These are phyloP conservation scores for Musa balbisiana DNA, from an alignment of 202 grass and related monocot genomes.

Conservation along the genomic window DNA sequence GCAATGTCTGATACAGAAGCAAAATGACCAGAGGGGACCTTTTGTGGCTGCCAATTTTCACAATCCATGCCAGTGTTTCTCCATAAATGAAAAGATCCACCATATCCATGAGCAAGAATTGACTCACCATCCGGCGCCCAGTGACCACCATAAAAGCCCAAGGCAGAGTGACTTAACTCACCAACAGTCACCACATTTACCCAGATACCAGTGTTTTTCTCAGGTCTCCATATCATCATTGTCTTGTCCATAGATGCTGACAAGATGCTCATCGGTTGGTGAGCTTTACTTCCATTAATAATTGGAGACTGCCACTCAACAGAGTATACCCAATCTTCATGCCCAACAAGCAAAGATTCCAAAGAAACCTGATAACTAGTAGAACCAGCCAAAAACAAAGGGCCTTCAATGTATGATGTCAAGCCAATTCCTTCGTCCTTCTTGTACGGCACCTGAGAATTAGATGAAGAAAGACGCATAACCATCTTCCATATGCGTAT, in stretches of 20 bases:
- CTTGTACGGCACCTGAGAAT: slow-evolving; percentile 23
- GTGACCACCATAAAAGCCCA: slow-evolving; percentile 93
- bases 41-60: slow-evolving; percentile 83
- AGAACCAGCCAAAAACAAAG: slow-evolving; percentile 45
- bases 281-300: slow-evolving; percentile 35
- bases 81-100: slow-evolving; percentile 95
- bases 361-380: slow-evolving; percentile 62
- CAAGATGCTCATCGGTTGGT: slow-evolving; percentile 79
- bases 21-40: slow-evolving; percentile 91
- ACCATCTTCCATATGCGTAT: slow-evolving; percentile 89
- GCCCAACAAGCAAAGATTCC: slow-evolving; percentile 82
- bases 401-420: slow-evolving; percentile 89
- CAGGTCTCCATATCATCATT: slow-evolving; percentile 97
- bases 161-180: slow-evolving; percentile 79
- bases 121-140: slow-evolving; percentile 69
- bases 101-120: slow-evolving; percentile 86
- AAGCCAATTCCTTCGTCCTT: slow-evolving; percentile 48
- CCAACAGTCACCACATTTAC: slow-evolving; percentile 84
- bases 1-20: slow-evolving; percentile 73
- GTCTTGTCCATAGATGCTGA: slow-evolving; percentile 99
- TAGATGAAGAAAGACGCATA: slow-evolving; percentile 33
- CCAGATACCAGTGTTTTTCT: slow-evolving; percentile 85
- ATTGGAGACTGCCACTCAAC: slow-evolving; percentile 82
- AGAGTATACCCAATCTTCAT: slow-evolving; percentile 98
- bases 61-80: slow-evolving; percentile 60